Evolutionary conservation across 2,329 filamentous ascomycete species (phyloP).

Genomic region (Fusarium sp.): DNA sequence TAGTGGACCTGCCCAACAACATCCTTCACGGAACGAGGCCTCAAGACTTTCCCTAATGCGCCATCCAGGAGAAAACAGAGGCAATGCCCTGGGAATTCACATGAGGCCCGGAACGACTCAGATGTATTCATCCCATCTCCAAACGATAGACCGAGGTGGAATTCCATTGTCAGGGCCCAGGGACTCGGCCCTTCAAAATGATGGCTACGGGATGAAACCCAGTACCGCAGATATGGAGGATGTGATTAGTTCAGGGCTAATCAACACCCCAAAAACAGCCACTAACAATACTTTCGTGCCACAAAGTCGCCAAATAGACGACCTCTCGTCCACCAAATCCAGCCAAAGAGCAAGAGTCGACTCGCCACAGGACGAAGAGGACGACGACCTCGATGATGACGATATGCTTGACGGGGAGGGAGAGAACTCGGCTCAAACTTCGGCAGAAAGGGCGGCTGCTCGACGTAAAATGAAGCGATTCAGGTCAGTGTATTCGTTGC

Average conservation of each 20-base stretch:
- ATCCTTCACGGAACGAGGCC: constrained; percentile 55
- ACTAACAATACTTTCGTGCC: constrained; percentile 6
- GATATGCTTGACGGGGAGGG: constrained; percentile 62
- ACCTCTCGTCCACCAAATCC: constrained; percentile 48
- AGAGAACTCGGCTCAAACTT: constrained; percentile 59
- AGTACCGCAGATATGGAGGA: constrained; percentile 1
- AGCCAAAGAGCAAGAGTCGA: constrained; percentile 53
- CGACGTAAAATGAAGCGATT: constrained; percentile 82
- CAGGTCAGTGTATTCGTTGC: constrained; percentile 62
- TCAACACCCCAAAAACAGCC: neutral
- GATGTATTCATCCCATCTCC: constrained; percentile 11
- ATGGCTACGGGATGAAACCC: constrained; percentile 19
- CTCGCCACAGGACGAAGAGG: constrained; percentile 61
- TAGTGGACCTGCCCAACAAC: constrained; percentile 58
- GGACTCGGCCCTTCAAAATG: constrained; percentile 9
- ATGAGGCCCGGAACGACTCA: constrained; percentile 63
- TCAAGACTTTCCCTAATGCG: constrained; percentile 28
- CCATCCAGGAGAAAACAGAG: constrained; percentile 52
- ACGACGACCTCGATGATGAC: constrained; percentile 67
- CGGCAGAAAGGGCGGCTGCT: constrained; percentile 67
- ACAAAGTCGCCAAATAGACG: constrained; percentile 51
- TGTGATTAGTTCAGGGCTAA: neutral
- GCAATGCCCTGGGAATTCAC: constrained; percentile 71
- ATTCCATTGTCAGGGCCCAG: constrained; percentile 10
- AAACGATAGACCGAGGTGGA: constrained; percentile 8